A percentile compares a stretch with the other conserved stretches of the same genome.
phyloP scores from a whole-genome alignment of 2,329 filamentous ascomycete genomes.

The Fusarium camptoceras region DNA sequence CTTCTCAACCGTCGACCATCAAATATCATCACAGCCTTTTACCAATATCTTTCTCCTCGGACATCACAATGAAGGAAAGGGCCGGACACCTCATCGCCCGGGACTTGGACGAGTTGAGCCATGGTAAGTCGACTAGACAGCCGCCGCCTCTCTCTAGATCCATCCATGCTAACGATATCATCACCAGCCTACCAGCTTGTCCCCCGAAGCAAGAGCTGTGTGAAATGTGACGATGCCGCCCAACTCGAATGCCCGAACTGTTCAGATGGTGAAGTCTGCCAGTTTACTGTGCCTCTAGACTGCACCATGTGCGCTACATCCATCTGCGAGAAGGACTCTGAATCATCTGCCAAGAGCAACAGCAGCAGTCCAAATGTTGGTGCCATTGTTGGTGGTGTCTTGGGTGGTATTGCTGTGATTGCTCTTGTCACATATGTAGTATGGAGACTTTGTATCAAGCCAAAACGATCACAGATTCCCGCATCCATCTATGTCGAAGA shows the following conservation, averaged over 20 bases:
- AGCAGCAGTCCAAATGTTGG: conserved; percentile 74
- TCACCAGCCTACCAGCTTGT: conserved; percentile 51
- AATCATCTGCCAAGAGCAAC: conserved; percentile 36
- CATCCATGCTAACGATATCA: conserved; percentile 19
- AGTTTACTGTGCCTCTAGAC: conserved; percentile 58
- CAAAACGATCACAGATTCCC: conserved; percentile 72
- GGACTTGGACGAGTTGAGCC: conserved; percentile 49
- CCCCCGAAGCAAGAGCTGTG: conserved; percentile 57
- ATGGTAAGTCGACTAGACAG: conserved; percentile 43
- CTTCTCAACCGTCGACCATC: conserved; percentile 21
- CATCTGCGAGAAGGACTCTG: conserved; percentile 55
- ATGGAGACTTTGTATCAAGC: conserved; percentile 90
- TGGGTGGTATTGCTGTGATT: conserved; percentile 84
- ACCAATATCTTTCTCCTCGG: neutral
- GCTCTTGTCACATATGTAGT: conserved; percentile 81
- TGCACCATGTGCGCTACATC: conserved; percentile 62
- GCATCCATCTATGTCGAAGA: conserved; percentile 68
- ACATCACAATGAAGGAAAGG: conserved; percentile 43
- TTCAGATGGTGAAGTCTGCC: conserved; percentile 56
- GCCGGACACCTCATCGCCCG: conserved; percentile 41
- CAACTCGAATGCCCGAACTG: conserved; percentile 61
- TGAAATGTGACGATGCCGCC: conserved; percentile 59
- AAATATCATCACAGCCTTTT: conserved; percentile 12
- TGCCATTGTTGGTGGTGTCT: conserved; percentile 90
- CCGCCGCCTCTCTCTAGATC: neutral